A percentile compares a stretch with the other conserved stretches of the same genome.
Evolutionary conservation across 768 basidiomycete species (phyloP).

Genomic region (Phylloporus arenicola): DNA sequence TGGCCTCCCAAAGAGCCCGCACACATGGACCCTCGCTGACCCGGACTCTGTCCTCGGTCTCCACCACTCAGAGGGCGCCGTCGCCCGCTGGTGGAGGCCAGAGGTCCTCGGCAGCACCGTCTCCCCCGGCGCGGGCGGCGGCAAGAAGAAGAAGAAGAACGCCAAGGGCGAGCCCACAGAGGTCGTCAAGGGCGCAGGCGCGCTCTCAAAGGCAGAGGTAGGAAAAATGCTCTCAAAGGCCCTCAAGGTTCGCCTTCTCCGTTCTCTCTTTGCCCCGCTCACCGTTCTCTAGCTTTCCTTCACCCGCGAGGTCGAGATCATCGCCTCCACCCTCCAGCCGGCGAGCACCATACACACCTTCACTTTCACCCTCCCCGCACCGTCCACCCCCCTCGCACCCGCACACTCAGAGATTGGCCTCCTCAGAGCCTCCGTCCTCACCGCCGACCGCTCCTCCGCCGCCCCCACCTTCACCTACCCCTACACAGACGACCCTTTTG

Average conservation of each 20-base stretch:
- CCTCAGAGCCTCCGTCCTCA: slow-evolving; percentile 70
- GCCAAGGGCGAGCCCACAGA: slow-evolving; percentile 52
- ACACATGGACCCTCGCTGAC: slow-evolving; percentile 87
- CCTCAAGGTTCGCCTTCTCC: slow-evolving; percentile 57
- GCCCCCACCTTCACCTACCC: slow-evolving; percentile 65
- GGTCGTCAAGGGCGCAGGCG: slow-evolving; percentile 68
- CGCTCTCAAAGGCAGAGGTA: slow-evolving; percentile 79
- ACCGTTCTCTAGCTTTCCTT: slow-evolving; percentile 64
- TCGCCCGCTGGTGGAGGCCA: slow-evolving; percentile 85
- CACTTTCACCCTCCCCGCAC: slow-evolving; percentile 78
- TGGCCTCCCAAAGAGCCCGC: slow-evolving; percentile 82
- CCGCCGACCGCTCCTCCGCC: slow-evolving; percentile 59
- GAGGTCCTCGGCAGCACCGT: slow-evolving; percentile 88
- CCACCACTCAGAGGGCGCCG: slow-evolving; percentile 79
- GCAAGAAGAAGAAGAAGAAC: slow-evolving; percentile 64
- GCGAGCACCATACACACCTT: slow-evolving; percentile 91
- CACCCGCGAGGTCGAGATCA: slow-evolving; percentile 87
- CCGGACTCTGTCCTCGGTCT: slow-evolving; percentile 76
- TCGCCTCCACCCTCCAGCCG: slow-evolving; percentile 91
- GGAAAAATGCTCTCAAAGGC: slow-evolving; percentile 89
- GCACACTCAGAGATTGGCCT: slow-evolving; percentile 56
- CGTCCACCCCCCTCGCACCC: slow-evolving; percentile 70
- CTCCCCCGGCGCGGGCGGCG: slow-evolving; percentile 77
- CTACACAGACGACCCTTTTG: slow-evolving; percentile 70
- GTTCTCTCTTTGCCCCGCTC: neutral